Base-by-base conservation (phyloP, 192 early-diverging fungal genomes). In the Mortierella antarctica region DNA sequence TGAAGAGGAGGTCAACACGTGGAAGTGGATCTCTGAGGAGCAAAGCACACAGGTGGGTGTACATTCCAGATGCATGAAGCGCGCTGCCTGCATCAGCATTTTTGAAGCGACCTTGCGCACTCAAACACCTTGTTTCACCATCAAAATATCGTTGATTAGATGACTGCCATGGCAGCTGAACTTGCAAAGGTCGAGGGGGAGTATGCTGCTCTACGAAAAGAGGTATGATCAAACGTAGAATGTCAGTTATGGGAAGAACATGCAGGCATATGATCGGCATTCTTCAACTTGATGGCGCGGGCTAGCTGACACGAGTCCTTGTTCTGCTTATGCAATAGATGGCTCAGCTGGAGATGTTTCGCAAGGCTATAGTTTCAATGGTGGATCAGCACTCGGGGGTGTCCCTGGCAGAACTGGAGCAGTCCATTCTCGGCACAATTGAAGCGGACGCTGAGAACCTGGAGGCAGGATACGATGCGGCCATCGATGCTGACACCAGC, bases 371-470 rank as follows among this genome's bases (percentile, higher is more conserved):
- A 31, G 69, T 79, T 12, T 71, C 75, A 5, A 79, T 79, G 75
- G 75, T 79, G 2, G 75, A 79, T 31, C 75, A 79, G 51, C 75
- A 79, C 56, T 79, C 75, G n/a, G 75, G 75, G 7, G 75, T 71
- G 1, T 71, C 75, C 6, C 23, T 79, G n/a, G 18, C 63, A 15
- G 62, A 70, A 46, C 46, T 79, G 21, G 75, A 79, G 48, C 62
- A 62, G 31, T 79, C 75, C 11, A 79, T 79, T 21, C 45, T 79
- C 6, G 75, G 71, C 45, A 79, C 75, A 1, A 79, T 79, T 13
- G 75, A 71, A 49, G 75, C 75, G 8, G 75, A 79, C n/a, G 58
- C 50, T 17, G 75, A 79, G 47, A 70, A 79, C 13, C 64, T 21
- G 15, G 69, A 66, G 40, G 42, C 50, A 13, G 63, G 57, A 5